Evolutionary conservation across 2,329 filamentous ascomycete species (phyloP).

Genomic region (Metarhizium anisopliae): DNA sequence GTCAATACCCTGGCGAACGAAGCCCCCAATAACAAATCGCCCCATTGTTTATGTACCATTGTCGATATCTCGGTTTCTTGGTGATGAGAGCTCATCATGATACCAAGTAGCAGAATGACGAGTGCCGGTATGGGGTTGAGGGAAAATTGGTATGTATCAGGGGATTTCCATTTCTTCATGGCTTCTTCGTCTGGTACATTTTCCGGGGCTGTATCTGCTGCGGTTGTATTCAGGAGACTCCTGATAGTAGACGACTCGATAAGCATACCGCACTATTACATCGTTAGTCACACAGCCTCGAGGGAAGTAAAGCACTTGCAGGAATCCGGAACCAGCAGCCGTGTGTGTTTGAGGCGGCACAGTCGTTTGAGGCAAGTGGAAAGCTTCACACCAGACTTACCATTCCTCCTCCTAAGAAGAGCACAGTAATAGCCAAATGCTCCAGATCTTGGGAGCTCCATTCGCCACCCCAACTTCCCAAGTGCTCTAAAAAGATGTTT

Average conservation of each 20-base stretch:
- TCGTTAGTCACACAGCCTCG: not conserved
- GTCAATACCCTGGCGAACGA: constrained; percentile 70
- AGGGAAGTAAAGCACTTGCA: not conserved
- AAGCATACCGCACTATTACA: constrained; percentile 63
- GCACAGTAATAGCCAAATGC: constrained; percentile 83
- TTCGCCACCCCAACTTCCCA: constrained; percentile 58
- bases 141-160: constrained; percentile 62
- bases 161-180: constrained; percentile 42
- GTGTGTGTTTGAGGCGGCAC: not conserved
- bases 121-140: constrained; percentile 84
- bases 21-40: constrained; percentile 71
- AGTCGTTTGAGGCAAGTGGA: not conserved
- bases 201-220: constrained; percentile 25
- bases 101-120: constrained; percentile 76
- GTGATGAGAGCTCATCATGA: constrained; percentile 94
- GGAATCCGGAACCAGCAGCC: too few relatives aligned
- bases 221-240: constrained; percentile 51
- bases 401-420: constrained; percentile 89
- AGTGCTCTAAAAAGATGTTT: constrained; percentile 88
- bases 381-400: constrained; percentile 37
- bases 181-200: constrained; percentile 33
- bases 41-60: constrained; percentile 95
- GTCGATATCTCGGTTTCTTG: constrained; percentile 75
- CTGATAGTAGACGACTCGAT: constrained; percentile 67
- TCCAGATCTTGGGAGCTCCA: constrained; percentile 81